phyloP scores from a whole-genome alignment of 2,329 filamentous ascomycete species.

The Aspergillus fumigatus region DNA sequence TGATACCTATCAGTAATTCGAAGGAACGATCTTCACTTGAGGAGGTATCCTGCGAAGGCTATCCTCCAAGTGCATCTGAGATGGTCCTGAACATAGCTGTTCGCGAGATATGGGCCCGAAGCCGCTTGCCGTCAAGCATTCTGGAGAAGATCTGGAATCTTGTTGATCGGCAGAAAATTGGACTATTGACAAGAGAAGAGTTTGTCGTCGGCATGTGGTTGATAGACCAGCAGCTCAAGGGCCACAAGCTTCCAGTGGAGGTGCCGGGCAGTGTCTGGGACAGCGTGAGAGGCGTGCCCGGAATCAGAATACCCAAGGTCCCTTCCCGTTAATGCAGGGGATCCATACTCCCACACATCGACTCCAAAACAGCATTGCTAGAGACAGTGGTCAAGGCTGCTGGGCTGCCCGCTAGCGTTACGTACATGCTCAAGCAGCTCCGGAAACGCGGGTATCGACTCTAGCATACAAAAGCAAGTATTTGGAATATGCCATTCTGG shows the following conservation, averaged over 20 bases:
- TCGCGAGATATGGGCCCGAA: constrained; percentile 47
- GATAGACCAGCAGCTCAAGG: constrained; percentile 46
- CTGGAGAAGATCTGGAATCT: constrained; percentile 46
- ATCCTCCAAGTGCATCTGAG: constrained; percentile 26
- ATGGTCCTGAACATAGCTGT: constrained; percentile 45
- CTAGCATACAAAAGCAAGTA: background rate
- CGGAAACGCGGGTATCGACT: background rate
- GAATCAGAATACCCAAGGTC: constrained; percentile 27
- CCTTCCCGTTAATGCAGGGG: background rate
- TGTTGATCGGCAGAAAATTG: constrained; percentile 35
- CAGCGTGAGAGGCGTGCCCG: constrained; percentile 39
- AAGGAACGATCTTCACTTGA: constrained; percentile 7
- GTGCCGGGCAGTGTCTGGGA: constrained; percentile 47
- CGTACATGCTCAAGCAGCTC: background rate
- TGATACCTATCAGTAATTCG: constrained; percentile 21
- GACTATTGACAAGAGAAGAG: constrained; percentile 41
- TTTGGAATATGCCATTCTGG: background rate
- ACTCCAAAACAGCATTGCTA: background rate
- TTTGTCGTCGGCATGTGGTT: constrained; percentile 50
- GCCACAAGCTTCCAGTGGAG: constrained; percentile 42
- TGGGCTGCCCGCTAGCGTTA: background rate
- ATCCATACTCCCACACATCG: constrained; percentile 5
- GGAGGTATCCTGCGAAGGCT: constrained; percentile 10
- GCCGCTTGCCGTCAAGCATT: constrained; percentile 34
- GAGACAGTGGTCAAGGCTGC: background rate